Conservation (phyloP, 495 filamentous ascomycete genomes). For the Aspergillus haitiensis region DNA sequence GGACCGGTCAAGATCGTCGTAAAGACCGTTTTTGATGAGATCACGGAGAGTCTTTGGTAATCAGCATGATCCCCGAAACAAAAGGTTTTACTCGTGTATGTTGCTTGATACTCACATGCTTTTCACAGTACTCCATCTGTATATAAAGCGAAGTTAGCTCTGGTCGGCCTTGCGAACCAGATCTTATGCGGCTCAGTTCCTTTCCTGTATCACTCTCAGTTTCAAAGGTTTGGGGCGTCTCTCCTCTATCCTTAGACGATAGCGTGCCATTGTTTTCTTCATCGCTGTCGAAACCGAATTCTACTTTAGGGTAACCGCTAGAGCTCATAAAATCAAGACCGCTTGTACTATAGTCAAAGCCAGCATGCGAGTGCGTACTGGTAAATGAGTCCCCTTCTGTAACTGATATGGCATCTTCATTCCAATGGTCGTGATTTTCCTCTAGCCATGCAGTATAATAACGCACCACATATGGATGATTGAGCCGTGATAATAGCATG, state of each 20-base stretch:
- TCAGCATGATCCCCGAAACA: slow-evolving; percentile 17
- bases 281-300: slow-evolving; percentile 74
- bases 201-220: slow-evolving; percentile 30
- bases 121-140: slow-evolving; percentile 97
- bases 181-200: slow-evolving; percentile 37
- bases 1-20: slow-evolving; percentile 67
- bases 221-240: slow-evolving; percentile 28
- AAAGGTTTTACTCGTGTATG: not conserved
- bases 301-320: slow-evolving; percentile 74
- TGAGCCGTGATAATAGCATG: slow-evolving; percentile 82
- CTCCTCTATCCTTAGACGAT: slow-evolving; percentile 28
- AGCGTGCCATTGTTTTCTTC: slow-evolving; percentile 51
- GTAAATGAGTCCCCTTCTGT: slow-evolving; percentile 51
- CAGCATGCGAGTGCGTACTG: slow-evolving; percentile 47
- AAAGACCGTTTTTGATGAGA: slow-evolving; percentile 76
- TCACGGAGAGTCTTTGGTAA: slow-evolving; percentile 75
- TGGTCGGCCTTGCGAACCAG: slow-evolving; percentile 43
- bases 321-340: slow-evolving; percentile 94
- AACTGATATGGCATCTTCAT: slow-evolving; percentile 58
- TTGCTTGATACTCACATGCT: slow-evolving; percentile 57
- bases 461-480: slow-evolving; percentile 92
- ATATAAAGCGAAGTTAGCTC: slow-evolving; percentile 70
- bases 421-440: slow-evolving; percentile 58
- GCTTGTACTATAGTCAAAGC: slow-evolving; percentile 70
- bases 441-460: slow-evolving; percentile 97